Evolutionary conservation across 441 rosid species (phyloP), one percentile per base, ranked within the genome.

Genomic region (Isatis lusitanica): DNA sequence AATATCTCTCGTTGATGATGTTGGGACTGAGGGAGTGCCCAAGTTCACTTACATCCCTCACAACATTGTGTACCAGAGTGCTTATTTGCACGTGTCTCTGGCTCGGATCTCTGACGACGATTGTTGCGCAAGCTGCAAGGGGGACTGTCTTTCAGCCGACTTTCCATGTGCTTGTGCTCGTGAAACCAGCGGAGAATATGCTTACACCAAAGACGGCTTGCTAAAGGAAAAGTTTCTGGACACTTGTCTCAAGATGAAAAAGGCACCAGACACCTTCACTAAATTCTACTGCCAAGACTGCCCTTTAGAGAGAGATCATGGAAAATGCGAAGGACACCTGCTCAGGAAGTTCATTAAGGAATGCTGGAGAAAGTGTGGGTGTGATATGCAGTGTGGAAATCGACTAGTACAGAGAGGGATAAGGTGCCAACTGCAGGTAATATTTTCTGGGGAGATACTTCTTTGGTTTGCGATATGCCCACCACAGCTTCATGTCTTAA

Each of bases 331-430:
- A 66, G 97, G 98, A 15, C 98, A 94, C 63, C 70, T 90, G 82
- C 66, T 92, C 42, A 82, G 88, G 76, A 92, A 85, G 84, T 94
- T 94, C 67, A 85, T 92, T 48, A 94, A 94, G 74, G 97, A 94
- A 78, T 94, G 97, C 61, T 92, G 97, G 97, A 85, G 76, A 70
- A 92, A 90, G 84, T 94, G 98, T 79, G 97, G 97, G 64, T 92
- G 97, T 62, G 61, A 78, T 64, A 85, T 85, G 94, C 67, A 58
- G 16, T 94, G 97, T 79, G 94, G 96, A 64, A 94, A 94, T 79
- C 86, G 97, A 51, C 67, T 87, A 11, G 94, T 94, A n/a, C 96
- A 90, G 71, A 83, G 95, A 70, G 98, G 98, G 58, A 86, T 94
- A 63, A 82, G 57, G 21, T 71, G 91, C 82, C 74, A 77, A 16